These are phyloP conservation scores for Sungouiozyma ichnusensis DNA, from an alignment of 805 yeast genomes.

Conservation along the genomic window DNA sequence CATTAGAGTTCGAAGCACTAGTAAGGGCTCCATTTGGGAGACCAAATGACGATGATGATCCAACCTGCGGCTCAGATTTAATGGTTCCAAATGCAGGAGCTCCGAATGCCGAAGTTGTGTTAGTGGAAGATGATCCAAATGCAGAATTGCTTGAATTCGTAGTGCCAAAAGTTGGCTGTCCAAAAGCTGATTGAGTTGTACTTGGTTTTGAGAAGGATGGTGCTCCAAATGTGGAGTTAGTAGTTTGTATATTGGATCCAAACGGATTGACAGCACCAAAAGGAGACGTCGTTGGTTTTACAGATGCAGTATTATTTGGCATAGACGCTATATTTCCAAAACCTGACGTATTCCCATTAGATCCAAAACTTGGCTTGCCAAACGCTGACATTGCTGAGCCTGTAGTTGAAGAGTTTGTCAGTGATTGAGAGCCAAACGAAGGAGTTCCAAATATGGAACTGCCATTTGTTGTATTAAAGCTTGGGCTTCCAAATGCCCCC, in stretches of 20 bases:
- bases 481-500: constrained; percentile 2
- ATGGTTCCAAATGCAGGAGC: constrained; percentile 18
- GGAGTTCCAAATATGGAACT: constrained; percentile 10
- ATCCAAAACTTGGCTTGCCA: background rate
- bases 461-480: background rate
- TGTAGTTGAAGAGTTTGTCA: background rate
- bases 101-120: constrained; percentile 11
- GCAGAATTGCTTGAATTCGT: background rate
- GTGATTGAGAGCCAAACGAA: constrained; percentile 7
- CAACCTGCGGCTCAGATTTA: background rate
- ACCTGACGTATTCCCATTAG: background rate
- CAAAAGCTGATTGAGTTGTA: background rate
- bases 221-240: constrained; percentile 3
- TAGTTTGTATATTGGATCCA: background rate
- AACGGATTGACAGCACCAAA: constrained; percentile 1
- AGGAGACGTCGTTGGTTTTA: background rate
- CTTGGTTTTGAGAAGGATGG: background rate
- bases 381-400: background rate
- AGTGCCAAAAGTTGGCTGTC: background rate
- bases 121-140: constrained; percentile 4
- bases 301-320: background rate
- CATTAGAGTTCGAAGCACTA: background rate
- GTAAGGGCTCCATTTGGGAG: background rate
- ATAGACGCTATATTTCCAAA: background rate
- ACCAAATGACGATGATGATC: constrained; percentile 3